Base-by-base conservation (phyloP, 352 stramenopile genomes). In the Globisporangium uncinulatum region DNA sequence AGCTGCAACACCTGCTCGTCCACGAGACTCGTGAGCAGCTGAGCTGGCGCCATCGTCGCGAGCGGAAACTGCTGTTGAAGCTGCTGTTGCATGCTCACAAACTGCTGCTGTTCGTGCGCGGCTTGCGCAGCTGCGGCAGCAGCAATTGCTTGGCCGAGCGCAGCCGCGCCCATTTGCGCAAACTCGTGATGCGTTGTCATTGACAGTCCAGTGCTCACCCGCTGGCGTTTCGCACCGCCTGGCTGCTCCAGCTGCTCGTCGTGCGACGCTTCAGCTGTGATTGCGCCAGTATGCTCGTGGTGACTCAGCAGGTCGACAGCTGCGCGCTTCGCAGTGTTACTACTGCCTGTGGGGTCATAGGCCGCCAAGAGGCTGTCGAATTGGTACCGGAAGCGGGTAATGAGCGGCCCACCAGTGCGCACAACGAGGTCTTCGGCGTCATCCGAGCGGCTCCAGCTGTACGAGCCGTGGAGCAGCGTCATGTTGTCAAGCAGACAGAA, bases 371-470 rank as follows among this genome's bases (percentile, higher is more conserved):
- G 67, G 20, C 78, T 61, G 41, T 74, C 61, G 45, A 80, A 87
- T 43, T 87, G 68, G 52, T 82, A 65, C 21, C 70, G 62, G 57
- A 83, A 87, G 45, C 65, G 73, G 5, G 44, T 73, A 43, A 87
- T 63, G 66, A 84, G 76, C 20, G 66, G 72, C 11, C 76, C 74
- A 21, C 63, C 61, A 50, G 70, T 63, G 36, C 71, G 65, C 24
- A 87, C 66, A 14, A 81, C 70, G 52, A 81, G 66, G 65, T 85
- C 84, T 51, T 87, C 77, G 2, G 58, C 65, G 64, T 85, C 83
- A 14, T 73, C 74, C 49, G 84, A 73, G 31, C 73, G 74, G 63
- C 77, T 85, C 77, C 74, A 87, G 57, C 83, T 87, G 70, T 85
- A 87, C 13, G 77, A 85, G n/a, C 72, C 72, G 62, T 87, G 84